Conservation (phyloP, 2,329 filamentous ascomycete genomes). For the Tetracladium maxilliforme region DNA sequence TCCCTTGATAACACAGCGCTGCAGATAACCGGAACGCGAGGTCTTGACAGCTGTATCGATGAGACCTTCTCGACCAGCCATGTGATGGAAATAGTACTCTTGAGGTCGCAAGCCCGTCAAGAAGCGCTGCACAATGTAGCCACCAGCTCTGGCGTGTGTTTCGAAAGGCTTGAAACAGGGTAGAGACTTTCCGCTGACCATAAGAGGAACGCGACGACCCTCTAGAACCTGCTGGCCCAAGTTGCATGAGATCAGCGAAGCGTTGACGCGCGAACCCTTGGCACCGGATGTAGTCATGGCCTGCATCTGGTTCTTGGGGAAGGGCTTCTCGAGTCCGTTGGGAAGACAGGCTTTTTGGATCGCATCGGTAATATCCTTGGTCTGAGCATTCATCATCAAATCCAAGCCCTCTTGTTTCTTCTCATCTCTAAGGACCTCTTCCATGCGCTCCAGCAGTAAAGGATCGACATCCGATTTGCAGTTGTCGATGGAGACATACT, state of each 20-base stretch:
- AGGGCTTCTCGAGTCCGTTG: constrained; percentile 70
- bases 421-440: constrained; percentile 84
- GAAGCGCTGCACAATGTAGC: constrained; percentile 91
- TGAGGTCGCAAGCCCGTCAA: constrained; percentile 94
- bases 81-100: constrained; percentile 98
- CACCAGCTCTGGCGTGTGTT: constrained; percentile 75
- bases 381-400: constrained; percentile 63
- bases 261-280: constrained; percentile 86
- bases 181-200: constrained; percentile 94
- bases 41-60: constrained; percentile 99
- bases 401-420: constrained; percentile 85
- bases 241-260: constrained; percentile 95
- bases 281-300: constrained; percentile 95
- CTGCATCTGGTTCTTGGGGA: constrained; percentile 98
- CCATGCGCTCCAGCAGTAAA: constrained; percentile 63
- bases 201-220: constrained; percentile 83
- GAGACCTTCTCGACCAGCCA: constrained; percentile 95
- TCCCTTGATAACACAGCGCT: constrained; percentile 94
- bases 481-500: constrained; percentile 73
- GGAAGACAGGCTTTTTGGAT: constrained; percentile 75
- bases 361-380: constrained; percentile 55
- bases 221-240: constrained; percentile 93
- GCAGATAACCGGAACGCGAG: constrained; percentile 88
- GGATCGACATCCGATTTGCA: constrained; percentile 47
- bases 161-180: constrained; percentile 92